phyloP scores from a whole-genome alignment of 2,329 filamentous ascomycete species.

The Aspergillus sp. region DNA sequence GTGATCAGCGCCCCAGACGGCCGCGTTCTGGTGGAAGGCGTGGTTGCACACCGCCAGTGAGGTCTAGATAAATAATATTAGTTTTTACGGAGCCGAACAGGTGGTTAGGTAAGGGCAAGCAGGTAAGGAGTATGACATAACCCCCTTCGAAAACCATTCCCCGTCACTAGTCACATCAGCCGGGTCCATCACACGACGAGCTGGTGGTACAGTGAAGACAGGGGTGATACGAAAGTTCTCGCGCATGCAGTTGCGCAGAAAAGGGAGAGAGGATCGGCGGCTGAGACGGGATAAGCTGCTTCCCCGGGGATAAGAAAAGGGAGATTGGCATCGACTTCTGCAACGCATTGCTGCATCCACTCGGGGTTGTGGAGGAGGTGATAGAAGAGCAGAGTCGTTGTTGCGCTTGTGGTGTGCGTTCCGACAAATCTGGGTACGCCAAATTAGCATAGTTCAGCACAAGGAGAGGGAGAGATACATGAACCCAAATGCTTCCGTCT shows the following conservation, averaged over 20 bases:
- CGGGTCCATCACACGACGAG: constrained; percentile 31
- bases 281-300: constrained; percentile 29
- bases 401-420: constrained; percentile 39
- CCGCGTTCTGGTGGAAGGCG: constrained; percentile 40
- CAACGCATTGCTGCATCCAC: constrained; percentile 17
- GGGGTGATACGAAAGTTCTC: constrained; percentile 43
- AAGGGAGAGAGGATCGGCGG: constrained; percentile 33
- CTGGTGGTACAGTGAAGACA: constrained; percentile 41
- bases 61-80: constrained; percentile 24
- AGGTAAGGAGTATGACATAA: constrained; percentile 17
- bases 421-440: constrained; percentile 38
- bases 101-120: background rate
- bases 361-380: constrained; percentile 37
- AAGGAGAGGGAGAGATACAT: constrained; percentile 29
- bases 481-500: constrained; percentile 44
- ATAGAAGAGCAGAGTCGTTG: constrained; percentile 36
- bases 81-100: too few species aligned
- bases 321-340: constrained; percentile 1
- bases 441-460: background rate
- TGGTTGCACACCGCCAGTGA: constrained; percentile 41
- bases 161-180: constrained; percentile 32
- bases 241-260: constrained; percentile 32
- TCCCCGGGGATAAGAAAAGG: constrained; percentile 7
- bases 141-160: constrained; percentile 30
- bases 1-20: constrained; percentile 38